phyloP scores from a whole-genome alignment of 768 basidiomycete genomes.

The Lanmaoa rubissima region DNA sequence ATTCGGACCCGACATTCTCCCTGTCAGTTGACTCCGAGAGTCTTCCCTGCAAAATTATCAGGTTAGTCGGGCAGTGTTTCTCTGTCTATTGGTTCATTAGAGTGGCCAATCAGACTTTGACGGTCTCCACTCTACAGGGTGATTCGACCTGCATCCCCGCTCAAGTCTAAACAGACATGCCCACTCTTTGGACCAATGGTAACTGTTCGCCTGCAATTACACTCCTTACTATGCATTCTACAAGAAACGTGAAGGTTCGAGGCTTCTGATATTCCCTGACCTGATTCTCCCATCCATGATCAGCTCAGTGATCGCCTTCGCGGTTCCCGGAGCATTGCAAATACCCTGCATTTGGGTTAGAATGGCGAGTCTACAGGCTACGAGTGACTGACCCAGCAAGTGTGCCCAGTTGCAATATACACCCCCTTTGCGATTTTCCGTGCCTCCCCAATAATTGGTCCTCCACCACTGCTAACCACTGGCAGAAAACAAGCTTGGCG shows the following conservation, averaged over 20 bases:
- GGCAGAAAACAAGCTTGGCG: conserved; percentile 82
- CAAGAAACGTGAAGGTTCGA: conserved; percentile 42
- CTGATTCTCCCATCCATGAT: conserved; percentile 63
- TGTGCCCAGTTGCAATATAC: conserved; percentile 74
- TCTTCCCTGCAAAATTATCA: background rate
- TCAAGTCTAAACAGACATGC: background rate
- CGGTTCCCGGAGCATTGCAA: conserved; percentile 84
- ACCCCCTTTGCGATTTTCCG: conserved; percentile 55
- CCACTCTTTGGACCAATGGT: background rate
- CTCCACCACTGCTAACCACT: conserved; percentile 48
- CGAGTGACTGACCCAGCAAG: conserved; percentile 63
- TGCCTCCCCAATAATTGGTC: conserved; percentile 73
- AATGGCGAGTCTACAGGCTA: background rate
- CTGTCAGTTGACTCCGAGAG: background rate
- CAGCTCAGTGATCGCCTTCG: conserved; percentile 65
- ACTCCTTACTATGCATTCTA: conserved; percentile 12
- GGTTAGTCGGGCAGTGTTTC: too few species aligned
- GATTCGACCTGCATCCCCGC: background rate
- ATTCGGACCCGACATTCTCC: conserved; percentile 4
- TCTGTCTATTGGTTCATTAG: background rate
- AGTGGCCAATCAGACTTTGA: background rate
- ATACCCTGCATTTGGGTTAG: conserved; percentile 51
- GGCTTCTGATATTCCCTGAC: conserved; percentile 52
- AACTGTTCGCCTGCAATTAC: background rate
- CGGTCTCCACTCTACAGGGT: background rate